Conservation (phyloP, 176 grass and related monocot species). For the Elaeis guineensis region DNA sequence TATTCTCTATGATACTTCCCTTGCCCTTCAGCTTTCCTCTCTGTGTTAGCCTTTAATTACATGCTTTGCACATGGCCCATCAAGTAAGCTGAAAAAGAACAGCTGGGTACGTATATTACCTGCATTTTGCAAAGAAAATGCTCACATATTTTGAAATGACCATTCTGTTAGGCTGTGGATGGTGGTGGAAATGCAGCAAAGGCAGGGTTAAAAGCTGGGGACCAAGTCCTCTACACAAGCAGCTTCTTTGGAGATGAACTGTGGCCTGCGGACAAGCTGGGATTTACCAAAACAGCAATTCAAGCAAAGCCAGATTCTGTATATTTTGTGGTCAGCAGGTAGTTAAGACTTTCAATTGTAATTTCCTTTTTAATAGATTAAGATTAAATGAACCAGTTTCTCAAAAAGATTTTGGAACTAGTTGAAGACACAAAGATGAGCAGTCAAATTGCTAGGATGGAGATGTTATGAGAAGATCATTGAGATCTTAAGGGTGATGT, state of each 20-base stretch:
- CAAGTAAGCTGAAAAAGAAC: background rate
- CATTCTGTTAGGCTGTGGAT: conserved; percentile 57
- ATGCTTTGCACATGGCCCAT: background rate
- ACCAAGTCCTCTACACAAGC: conserved; percentile 93
- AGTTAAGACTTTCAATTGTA: background rate
- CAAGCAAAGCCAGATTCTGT: conserved; percentile 93
- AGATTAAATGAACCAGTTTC: too few relatives aligned
- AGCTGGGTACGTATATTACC: background rate
- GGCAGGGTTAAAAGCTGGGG: conserved; percentile 63
- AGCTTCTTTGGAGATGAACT: conserved; percentile 94
- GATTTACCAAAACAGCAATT: conserved; percentile 95
- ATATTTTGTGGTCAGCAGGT: conserved; percentile 94
- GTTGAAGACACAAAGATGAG: too few relatives aligned
- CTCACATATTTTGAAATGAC: too few relatives aligned
- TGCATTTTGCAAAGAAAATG: too few relatives aligned
- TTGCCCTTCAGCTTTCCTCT: background rate
- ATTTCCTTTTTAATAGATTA: background rate
- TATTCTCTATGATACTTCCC: background rate
- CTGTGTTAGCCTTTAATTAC: background rate
- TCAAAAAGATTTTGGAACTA: too few relatives aligned
- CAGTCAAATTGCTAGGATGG: too few relatives aligned
- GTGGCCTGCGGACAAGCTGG: conserved; percentile 98
- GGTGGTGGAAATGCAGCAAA: conserved; percentile 77
- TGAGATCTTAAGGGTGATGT: too few relatives aligned
- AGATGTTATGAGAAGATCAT: too few relatives aligned